Conservation (phyloP, 345 rosid genomes). For the Boechera stricta region DNA sequence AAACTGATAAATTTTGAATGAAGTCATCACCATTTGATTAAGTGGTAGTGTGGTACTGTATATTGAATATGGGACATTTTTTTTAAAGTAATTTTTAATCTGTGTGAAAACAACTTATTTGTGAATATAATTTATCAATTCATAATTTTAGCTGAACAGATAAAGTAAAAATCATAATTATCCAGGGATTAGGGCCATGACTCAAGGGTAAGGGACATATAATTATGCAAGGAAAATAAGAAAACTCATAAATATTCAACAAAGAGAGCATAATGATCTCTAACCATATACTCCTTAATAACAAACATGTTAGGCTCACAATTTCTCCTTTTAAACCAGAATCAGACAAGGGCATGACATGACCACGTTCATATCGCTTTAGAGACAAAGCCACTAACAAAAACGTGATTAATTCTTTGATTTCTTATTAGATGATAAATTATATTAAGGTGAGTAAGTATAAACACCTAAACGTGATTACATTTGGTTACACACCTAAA, state of each 20-base stretch:
- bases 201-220: background rate
- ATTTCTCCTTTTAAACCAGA: too few species aligned
- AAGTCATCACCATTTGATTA: background rate
- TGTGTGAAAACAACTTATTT: background rate
- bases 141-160: background rate
- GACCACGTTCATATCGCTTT: too few species aligned
- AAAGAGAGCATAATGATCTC: slow-evolving; percentile 23
- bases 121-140: background rate
- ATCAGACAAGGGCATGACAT: too few species aligned
- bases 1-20: background rate
- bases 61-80: too few species aligned
- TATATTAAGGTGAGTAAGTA: too few species aligned
- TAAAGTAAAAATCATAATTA: background rate
- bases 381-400: too few species aligned
- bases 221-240: background rate
- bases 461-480: too few species aligned
- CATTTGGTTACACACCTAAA: too few species aligned
- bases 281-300: background rate
- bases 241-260: background rate
- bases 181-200: background rate
- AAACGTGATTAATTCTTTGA: too few species aligned
- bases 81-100: background rate
- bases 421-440: too few species aligned
- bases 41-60: background rate
- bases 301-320: too few species aligned